Base-by-base conservation (phyloP, 495 filamentous ascomycete species). In the Penicillium roqueforti region DNA sequence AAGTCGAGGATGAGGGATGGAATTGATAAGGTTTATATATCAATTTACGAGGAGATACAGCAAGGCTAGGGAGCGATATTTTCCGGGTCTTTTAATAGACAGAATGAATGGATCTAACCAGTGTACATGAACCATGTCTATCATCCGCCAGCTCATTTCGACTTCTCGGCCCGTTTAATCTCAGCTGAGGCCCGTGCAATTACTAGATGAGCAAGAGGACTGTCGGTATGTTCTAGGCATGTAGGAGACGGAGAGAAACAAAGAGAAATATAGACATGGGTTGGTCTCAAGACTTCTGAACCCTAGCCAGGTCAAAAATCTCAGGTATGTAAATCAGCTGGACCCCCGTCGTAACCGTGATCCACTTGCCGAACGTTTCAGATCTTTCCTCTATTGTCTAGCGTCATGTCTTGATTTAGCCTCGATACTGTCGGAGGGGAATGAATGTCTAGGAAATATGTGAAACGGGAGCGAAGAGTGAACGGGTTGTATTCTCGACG, bases 351-450 rank as follows among this genome's bases (percentile, higher is more conserved):
- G 14, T 44, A 38, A 5, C 47, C 20, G 25, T 28, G 51, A 58
- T 60, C 58, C 61, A 67, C 61, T 65, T 62, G 29, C 59, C 58
- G 57, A 16, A 3, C 39, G 60, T 66, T 63, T 63, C 60, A 63
- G 60, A 60, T 58, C 32, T 50, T 34, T 58, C 48, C 32, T 48
- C 40, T 57, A 62, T 63, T 48, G 22, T 54, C 20, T 51, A 45
- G 22, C 9, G 32, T 41, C 18, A 37, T 58, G 47, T 57, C 53
- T 61, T 53, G 32, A 20, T 34, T 40, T 38, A 39, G 32, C 54
- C 63, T 63, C 54, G 54, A 62, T 37, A 3, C 41, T 25, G 50
- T 46, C 39, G 44, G 42, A 6, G 8, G 37, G 45, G 40, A 32
- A 28, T 23, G 23, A 40, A 43, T 48, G 44, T 51, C 31, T 41